These are phyloP conservation scores for Elongisporangium anandrum DNA, from an alignment of 352 stramenopile species.

Conservation along the genomic window DNA sequence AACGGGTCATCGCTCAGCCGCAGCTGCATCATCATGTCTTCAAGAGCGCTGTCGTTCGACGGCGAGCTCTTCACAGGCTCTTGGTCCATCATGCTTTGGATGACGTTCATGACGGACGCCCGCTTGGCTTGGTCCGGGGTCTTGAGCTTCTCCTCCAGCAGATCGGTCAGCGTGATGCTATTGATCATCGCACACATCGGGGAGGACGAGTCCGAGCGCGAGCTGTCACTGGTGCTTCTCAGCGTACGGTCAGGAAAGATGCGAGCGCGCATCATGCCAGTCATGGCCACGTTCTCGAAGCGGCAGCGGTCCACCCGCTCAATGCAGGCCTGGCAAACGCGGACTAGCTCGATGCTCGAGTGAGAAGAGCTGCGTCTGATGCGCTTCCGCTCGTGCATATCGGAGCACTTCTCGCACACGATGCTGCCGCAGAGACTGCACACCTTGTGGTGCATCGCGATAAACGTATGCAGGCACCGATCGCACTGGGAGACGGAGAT, in stretches of 20 bases:
- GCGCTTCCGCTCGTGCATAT: slow-evolving; percentile 23
- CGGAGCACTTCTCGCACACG: slow-evolving; percentile 43
- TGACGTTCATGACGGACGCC: neutral
- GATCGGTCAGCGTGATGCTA: neutral
- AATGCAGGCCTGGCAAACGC: slow-evolving; percentile 31
- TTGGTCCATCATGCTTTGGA: neutral
- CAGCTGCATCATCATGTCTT: slow-evolving; percentile 10
- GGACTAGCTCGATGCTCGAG: slow-evolving; percentile 14
- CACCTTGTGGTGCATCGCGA: slow-evolving; percentile 19
- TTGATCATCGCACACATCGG: neutral
- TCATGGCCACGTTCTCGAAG: slow-evolving; percentile 30
- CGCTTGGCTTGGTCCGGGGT: neutral
- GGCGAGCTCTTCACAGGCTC: neutral
- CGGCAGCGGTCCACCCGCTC: slow-evolving; percentile 31
- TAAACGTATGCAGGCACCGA: slow-evolving; percentile 36
- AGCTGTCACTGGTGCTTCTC: neutral
- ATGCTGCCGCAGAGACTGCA: slow-evolving; percentile 46
- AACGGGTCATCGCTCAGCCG: slow-evolving; percentile 12
- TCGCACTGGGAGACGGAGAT: slow-evolving; percentile 29
- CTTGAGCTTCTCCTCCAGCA: neutral
- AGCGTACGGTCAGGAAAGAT: neutral
- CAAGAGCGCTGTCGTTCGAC: neutral
- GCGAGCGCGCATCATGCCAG: slow-evolving; percentile 12
- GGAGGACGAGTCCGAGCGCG: neutral
- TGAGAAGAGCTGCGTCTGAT: slow-evolving; percentile 3